phyloP scores from a whole-genome alignment of 495 filamentous ascomycete genomes.

The Wilcoxina mikolae region DNA sequence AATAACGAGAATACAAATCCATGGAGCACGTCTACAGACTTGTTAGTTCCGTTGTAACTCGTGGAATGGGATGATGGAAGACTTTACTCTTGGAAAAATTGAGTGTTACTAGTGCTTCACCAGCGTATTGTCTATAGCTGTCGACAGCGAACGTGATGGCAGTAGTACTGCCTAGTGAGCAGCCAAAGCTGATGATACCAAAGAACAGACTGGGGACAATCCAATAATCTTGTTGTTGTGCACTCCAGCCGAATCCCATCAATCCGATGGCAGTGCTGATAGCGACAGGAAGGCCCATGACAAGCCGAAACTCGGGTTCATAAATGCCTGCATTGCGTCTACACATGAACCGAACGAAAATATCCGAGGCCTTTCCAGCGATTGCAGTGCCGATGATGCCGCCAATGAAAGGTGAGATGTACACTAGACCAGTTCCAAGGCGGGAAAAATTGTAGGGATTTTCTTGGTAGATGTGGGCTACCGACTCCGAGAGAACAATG shows the following conservation, averaged over 20 bases:
- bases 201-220: constrained; percentile 92
- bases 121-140: constrained; percentile 84
- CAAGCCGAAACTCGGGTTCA: constrained; percentile 85
- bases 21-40: constrained; percentile 62
- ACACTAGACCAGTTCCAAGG: constrained; percentile 69
- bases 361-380: constrained; percentile 75
- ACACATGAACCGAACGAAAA: constrained; percentile 65
- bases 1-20: constrained; percentile 84
- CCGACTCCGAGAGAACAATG: constrained; percentile 81
- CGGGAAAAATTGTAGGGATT: constrained; percentile 62
- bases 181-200: constrained; percentile 83
- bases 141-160: constrained; percentile 91
- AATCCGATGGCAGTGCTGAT: constrained; percentile 69
- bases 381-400: constrained; percentile 81
- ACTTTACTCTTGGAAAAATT: constrained; percentile 77
- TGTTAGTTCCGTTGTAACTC: no score
- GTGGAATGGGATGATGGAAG: no score
- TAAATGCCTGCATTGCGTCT: constrained; percentile 82
- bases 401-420: constrained; percentile 79
- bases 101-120: constrained; percentile 84
- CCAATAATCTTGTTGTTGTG: constrained; percentile 56
- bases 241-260: constrained; percentile 90
- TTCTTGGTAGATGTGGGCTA: constrained; percentile 60
- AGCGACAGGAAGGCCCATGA: constrained; percentile 76
- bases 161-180: constrained; percentile 81